Evolutionary conservation across 495 filamentous ascomycete species (phyloP).

Genomic region (Cenococcum geophilum): DNA sequence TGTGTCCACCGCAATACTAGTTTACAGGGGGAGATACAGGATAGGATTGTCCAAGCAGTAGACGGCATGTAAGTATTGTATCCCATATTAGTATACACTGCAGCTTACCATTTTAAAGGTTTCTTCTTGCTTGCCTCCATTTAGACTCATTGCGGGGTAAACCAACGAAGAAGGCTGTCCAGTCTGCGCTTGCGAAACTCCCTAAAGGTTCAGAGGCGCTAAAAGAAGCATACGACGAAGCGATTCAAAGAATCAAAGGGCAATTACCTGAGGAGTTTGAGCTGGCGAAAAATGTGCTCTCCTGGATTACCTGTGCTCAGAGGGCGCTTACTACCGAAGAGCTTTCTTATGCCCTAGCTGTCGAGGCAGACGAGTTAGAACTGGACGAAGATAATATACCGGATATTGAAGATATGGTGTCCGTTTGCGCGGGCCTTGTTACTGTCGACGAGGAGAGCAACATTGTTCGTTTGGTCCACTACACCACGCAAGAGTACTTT

Average conservation of each 20-base stretch:
- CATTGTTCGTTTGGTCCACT: conserved; percentile 49
- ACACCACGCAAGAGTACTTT: conserved; percentile 5
- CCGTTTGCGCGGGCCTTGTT: conserved; percentile 48
- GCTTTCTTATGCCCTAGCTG: conserved; percentile 46
- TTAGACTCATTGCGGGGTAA: conserved; percentile 43
- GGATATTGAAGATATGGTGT: conserved; percentile 40
- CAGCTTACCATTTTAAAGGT: conserved; percentile 35
- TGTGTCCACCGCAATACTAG: conserved; percentile 3
- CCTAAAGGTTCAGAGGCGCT: neutral
- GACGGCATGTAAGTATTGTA: conserved; percentile 16
- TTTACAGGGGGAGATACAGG: neutral
- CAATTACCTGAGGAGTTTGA: conserved; percentile 30
- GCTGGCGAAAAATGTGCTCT: conserved; percentile 38
- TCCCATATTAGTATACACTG: neutral
- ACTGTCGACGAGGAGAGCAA: conserved; percentile 43
- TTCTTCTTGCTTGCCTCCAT: conserved; percentile 48
- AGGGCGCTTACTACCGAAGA: conserved; percentile 41
- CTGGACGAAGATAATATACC: conserved; percentile 43
- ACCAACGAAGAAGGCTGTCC: conserved; percentile 30
- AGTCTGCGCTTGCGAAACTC: conserved; percentile 15
- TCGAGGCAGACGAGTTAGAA: conserved; percentile 28
- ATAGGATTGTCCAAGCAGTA: conserved; percentile 8
- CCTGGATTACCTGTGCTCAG: conserved; percentile 44
- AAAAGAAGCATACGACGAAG: conserved; percentile 39
- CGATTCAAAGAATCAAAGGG: conserved; percentile 42